A percentile compares a stretch with the other conserved stretches of the same genome.
phyloP scores from a whole-genome alignment of 352 stramenopile species.

The Pythium folliculosum region DNA sequence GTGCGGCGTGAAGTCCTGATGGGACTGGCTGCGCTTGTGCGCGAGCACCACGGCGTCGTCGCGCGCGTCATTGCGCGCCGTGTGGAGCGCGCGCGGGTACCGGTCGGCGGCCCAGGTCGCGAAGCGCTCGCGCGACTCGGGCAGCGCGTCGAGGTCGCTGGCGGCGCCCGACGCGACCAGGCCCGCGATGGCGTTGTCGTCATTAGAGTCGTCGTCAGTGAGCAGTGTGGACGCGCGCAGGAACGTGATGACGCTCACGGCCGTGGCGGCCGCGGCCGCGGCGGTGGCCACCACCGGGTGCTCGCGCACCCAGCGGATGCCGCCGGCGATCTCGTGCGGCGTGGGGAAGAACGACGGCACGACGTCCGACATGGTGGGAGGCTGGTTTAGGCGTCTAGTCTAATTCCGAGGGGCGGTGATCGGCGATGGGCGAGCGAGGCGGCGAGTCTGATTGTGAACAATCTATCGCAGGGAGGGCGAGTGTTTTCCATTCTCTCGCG shows the following conservation, averaged over 20 bases:
- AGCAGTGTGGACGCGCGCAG: constrained; percentile 26
- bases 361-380: constrained; percentile 54
- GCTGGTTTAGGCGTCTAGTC: neutral
- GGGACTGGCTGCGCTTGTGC: constrained; percentile 12
- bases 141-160: constrained; percentile 17
- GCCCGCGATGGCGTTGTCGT: neutral
- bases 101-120: constrained; percentile 32
- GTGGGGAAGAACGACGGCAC: constrained; percentile 81
- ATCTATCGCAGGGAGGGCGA: neutral
- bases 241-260: constrained; percentile 71
- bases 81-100: constrained; percentile 20
- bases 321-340: constrained; percentile 73
- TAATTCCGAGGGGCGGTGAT: neutral
- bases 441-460: constrained; percentile 9
- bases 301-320: constrained; percentile 69
- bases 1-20: constrained; percentile 22
- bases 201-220: constrained; percentile 28
- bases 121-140: constrained; percentile 27
- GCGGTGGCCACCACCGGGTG: constrained; percentile 74
- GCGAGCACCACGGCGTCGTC: neutral
- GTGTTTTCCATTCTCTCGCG: constrained; percentile 1
- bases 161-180: neutral
- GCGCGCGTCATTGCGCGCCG: neutral
- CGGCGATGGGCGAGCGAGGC: neutral
- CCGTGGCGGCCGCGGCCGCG: constrained; percentile 61